Evolutionary conservation across 2,329 filamentous ascomycete genomes (phyloP), one percentile per base, ranked within the genome.

Genomic region (Thermomyces lanuginosus): DNA sequence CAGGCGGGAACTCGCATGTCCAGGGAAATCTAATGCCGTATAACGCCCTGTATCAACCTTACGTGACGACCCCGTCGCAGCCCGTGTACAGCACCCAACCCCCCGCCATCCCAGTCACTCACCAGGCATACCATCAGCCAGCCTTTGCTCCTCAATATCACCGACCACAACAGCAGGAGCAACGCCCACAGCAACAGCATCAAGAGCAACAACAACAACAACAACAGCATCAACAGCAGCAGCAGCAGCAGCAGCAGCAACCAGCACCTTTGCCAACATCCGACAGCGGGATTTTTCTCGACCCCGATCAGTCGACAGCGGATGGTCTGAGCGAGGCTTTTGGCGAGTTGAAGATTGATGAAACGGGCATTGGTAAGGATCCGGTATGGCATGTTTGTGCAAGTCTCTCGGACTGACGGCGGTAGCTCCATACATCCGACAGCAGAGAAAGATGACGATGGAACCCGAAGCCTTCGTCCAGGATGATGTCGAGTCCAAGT

Each of bases 261-360:
- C 32, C 40, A 7, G 36, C 45, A n/a, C 32, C 39, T 11, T 30
- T 53, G 14, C 37, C 39, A n/a, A 38, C 36, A 19, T 26, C 45
- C 26, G 49, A 58, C 25, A 51, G 63, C 4, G 58, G 59, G 2
- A 56, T 64, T 8, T 66, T 64, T 6, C 68, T 70, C 35, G 64
- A 70, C 5, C 62, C 65, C 15, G 71, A 77, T 24, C 61, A 69
- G 19, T 77, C 77, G 33, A 72, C 69, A 16, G 69, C 77, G 29
- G 68, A 76, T 20, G 75, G 79, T 42, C 63, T 92, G 2, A 72
- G 75, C 8, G 79, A 91, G 43, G 70, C 89, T 7, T 62, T 95
- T 20, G 86, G 86, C 5, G 77, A 81, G 21, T 62, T 95, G 8
- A 84, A 80, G 44, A 82, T 95, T 41, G 77, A 91, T 34, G 79